Percentiles rank a stretch among this genome's conserved stretches.
Evolutionary conservation across 2,329 filamentous ascomycete genomes (phyloP).

Genomic region (Apiospora arundinis): DNA sequence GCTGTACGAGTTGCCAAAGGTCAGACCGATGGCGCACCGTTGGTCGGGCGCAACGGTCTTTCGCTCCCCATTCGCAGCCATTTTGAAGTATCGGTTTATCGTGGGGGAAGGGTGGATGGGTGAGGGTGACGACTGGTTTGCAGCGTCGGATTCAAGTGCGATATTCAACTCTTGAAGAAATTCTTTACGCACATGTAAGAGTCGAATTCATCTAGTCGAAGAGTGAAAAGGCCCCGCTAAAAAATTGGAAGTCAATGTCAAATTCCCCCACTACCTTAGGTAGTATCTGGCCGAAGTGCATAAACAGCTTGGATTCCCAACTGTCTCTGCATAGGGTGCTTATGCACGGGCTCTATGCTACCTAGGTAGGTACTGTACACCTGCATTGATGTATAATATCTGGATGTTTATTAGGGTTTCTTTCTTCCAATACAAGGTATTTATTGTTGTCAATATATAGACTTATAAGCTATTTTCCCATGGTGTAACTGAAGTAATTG

Average conservation of each 20-base stretch:
- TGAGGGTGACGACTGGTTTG: conserved; percentile 6
- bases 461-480: no score
- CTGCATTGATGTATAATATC: no score
- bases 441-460: no score
- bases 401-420: no score
- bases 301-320: not conserved
- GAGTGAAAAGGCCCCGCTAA: conserved; percentile 14
- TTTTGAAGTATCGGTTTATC: conserved; percentile 32
- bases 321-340: no score
- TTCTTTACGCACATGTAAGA: conserved; percentile 14
- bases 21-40: conserved; percentile 85
- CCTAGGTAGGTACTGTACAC: no score
- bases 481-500: no score
- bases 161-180: conserved; percentile 15
- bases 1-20: conserved; percentile 98
- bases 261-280: not conserved
- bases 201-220: not conserved
- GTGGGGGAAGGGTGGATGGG: not conserved
- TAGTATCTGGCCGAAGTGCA: not conserved
- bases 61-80: conserved; percentile 54
- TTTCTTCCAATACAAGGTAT: no score
- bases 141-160: not conserved
- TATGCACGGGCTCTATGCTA: no score
- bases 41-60: conserved; percentile 59
- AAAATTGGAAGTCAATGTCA: conserved; percentile 23